Conservation (phyloP, 2,329 filamentous ascomycete genomes). For the Fonsecaea multimorphosa region DNA sequence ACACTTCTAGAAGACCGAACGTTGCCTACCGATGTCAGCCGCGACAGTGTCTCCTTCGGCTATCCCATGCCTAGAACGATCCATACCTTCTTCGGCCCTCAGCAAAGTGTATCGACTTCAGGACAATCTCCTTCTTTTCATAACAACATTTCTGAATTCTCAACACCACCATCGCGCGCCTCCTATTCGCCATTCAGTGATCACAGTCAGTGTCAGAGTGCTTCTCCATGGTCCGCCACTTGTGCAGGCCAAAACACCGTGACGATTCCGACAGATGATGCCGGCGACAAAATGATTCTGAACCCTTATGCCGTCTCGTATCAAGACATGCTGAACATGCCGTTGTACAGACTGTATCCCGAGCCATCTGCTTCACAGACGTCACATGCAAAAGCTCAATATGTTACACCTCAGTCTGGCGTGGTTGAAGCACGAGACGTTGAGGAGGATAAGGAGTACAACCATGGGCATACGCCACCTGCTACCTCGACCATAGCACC, state of each 20-base stretch:
- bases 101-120: not conserved
- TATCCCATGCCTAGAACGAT: constrained; percentile 9
- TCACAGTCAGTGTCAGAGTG: constrained; percentile 3
- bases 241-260: not conserved
- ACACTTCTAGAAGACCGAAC: not conserved
- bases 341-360: constrained; percentile 20
- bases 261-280: not conserved
- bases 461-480: not conserved
- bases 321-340: constrained; percentile 33
- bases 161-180: not conserved
- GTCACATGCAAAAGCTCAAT: not conserved
- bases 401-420: not conserved
- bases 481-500: not conserved
- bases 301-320: constrained; percentile 30
- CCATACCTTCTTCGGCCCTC: constrained; percentile 10
- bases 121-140: not conserved
- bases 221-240: constrained; percentile 11
- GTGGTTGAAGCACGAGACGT: not conserved
- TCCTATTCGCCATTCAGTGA: not conserved
- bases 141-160: not conserved
- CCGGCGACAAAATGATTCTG: constrained; percentile 17
- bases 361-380: constrained; percentile 7
- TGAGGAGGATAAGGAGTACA: not conserved
- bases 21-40: not conserved
- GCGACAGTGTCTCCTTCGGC: not conserved